Evolutionary conservation across 768 basidiomycete genomes (phyloP), one percentile per base, ranked within the genome.

Genomic region (Suillus clintonianus): DNA sequence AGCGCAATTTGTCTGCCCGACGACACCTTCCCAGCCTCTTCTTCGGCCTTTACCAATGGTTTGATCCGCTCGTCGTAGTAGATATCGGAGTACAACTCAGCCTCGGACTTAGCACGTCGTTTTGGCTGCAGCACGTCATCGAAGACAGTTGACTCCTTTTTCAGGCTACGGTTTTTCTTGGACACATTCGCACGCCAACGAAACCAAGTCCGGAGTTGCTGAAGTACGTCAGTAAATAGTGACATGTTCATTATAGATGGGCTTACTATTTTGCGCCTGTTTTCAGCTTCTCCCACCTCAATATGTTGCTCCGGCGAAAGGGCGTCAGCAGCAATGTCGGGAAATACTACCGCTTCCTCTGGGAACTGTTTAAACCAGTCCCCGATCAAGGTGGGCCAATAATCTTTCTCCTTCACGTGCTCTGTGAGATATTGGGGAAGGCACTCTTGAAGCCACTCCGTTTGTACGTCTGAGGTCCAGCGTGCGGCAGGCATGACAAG

Each of bases 181-280:
- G 62, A 63, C 3, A 32, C 10, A 4, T 58, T 58, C 10, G 17
- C 34, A 34, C n/a, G 41, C 62, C 62, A 63, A 19, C 45, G 24
- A 42, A 43, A 63, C 62, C 56, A 63, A 22, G 55, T 63, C 17
- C 8, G 55, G 2, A 63, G 24, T 47, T 48, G 55, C 62, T 63
- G 17, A 4, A 39, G 43, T 45, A 45, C 10, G 11, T 45, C 10
- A 45, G n/a, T 3, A 19, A 19, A 45, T 45, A 0, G n/a, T 45
- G n/a, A 4, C n/a, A 2, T 2, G 3, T 19, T 42, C 8, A 8
- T 56, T 45, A 45, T 45, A 45, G 45, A n/a, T 0, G 34, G 7
- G 48, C 61, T 62, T 42, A 57, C 61, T 17, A 5, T 17, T 56
- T 62, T 62, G 0, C 42, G 32, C 15, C 15, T 14, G 9, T 15